Evolutionary conservation across 2,329 filamentous ascomycete species (phyloP), one percentile per base, ranked within the genome.

Genomic region (Cladophialophora chaetospira): DNA sequence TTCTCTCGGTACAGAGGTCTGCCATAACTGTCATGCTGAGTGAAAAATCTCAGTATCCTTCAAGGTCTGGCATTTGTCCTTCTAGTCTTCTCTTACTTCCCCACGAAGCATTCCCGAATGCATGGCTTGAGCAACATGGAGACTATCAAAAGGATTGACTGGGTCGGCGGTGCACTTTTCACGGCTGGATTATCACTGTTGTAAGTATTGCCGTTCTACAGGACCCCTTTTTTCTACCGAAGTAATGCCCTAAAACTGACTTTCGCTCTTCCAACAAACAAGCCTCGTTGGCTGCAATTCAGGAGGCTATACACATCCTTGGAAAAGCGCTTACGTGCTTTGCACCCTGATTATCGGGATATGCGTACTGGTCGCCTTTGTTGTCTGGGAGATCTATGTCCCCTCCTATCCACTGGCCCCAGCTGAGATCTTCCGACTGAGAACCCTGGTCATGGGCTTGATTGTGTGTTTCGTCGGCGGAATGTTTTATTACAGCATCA

Each of bases 401-500:
- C 9, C 17, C 15, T 23, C 8, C 2, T 3, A 23, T 8, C 17
- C 17, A 19, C 15, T 44, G 8, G 19, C 23, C 17, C 40, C 10
- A n/a, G 17, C 9, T 10, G 17, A 25, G 19, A 15, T 44, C 19
- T 44, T 44, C 40, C 17, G 23, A n/a, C 40, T n/a, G 10, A 15
- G 40, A 10, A 25, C n/a, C 40, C n/a, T 10, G 21, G 9, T 8
- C 5, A 19, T 44, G 17, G 40, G 17, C 19, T 13, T 44, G 5
- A 13, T 21, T 11, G 10, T 44, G 17, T 13, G n/a, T 8, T 21
- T 44, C 19, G n/a, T 44, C 23, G 40, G 8, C 17, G 40, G 40
- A 3, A 77, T 79, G 55, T 83, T 84, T 65, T 83, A 82, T 69
- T 81, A 82, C 66, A 78, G 78, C 0, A 71, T 79, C 1, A 67